phyloP scores from a whole-genome alignment of 345 rosid species.

The Pistacia vera region DNA sequence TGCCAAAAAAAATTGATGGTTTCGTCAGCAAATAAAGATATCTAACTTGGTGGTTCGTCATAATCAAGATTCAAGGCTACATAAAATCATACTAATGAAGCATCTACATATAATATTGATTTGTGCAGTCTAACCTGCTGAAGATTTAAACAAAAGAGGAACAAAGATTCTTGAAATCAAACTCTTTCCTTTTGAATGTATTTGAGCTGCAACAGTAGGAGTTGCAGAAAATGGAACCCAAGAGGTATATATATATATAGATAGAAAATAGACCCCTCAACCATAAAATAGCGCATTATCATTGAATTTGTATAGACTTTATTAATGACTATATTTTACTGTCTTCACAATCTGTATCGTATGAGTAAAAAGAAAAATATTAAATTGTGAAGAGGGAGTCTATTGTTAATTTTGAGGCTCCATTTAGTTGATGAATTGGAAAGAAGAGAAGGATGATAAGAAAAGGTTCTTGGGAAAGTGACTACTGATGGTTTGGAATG shows the following conservation, averaged over 20 bases:
- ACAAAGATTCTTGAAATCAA: slow-evolving; percentile 16
- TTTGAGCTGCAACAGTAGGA: slow-evolving; percentile 16
- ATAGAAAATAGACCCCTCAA: slow-evolving; percentile 47
- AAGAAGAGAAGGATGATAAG: slow-evolving; percentile 32
- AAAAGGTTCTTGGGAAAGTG: slow-evolving; percentile 26
- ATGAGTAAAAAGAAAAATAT: background rate
- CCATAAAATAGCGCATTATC: slow-evolving; percentile 25
- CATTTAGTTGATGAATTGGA: slow-evolving; percentile 32
- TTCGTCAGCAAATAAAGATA: background rate
- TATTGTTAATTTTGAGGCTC: slow-evolving; percentile 21
- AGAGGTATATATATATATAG: slow-evolving; percentile 29
- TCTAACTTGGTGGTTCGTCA: background rate
- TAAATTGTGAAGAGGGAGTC: background rate
- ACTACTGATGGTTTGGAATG: slow-evolving; percentile 28
- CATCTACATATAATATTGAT: slow-evolving; percentile 10
- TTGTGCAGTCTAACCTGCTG: slow-evolving; percentile 23
- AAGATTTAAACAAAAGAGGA: slow-evolving; percentile 18
- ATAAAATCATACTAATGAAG: background rate
- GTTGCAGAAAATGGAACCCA: slow-evolving; percentile 50
- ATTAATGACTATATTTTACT: slow-evolving; percentile 1
- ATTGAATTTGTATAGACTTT: no score
- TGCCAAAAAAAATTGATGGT: background rate
- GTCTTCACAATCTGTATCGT: background rate
- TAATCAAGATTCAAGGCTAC: background rate
- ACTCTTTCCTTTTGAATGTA: slow-evolving; percentile 19